Base-by-base conservation (phyloP, 495 filamentous ascomycete genomes). In the Diplogelasinospora grovesii region DNA sequence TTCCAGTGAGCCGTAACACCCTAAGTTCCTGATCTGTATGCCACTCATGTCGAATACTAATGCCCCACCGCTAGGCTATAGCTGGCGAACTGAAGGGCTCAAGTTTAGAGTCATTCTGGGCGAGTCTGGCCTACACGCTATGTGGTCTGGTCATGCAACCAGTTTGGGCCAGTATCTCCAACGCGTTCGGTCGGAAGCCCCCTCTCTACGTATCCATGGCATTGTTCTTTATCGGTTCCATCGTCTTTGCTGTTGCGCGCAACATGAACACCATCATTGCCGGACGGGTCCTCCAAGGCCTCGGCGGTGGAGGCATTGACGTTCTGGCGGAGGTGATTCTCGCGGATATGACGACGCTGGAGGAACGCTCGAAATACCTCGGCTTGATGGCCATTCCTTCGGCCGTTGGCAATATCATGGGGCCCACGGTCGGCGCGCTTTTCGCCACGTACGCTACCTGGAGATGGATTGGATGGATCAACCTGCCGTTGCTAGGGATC, bases 141-240 rank as follows among this genome's bases (percentile, higher is more conserved):
- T 61, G 57, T 37, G 71, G 70, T 16, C 74, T 63, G 13, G 55
- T 68, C n/a, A 63, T 63, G 24, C 59, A 62, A 15, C 65, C 64
- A 8, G 48, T 68, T 32, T 69, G 60, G 52, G 53, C 56, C 11
- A 65, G 63, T 45, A 45, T 64, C 8, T 57, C 56, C 15, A 82
- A 89, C 48, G 84, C 89, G 41, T 87, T 78, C 64, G 86, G 86
- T 3, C 74, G 86, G 13, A 89, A 88, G 49, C 70, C 69, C 9
- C 76, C 84, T 22, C 63, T 88, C 24, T 61, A 89, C n/a, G 37
- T 75, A 7, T 77, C 85, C 26, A 52, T 77, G 8, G 48, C 78
- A 13, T 83, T 89, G 56, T 75, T 89, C 37, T 39, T 59, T 37
- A 46, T 59, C 18, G 82, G 77, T 10, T 83, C 78, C 41, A 64